These are phyloP conservation scores for Pseudoneurospora amorphoporcata DNA, from an alignment of 495 filamentous ascomycete genomes.

Conservation along the genomic window DNA sequence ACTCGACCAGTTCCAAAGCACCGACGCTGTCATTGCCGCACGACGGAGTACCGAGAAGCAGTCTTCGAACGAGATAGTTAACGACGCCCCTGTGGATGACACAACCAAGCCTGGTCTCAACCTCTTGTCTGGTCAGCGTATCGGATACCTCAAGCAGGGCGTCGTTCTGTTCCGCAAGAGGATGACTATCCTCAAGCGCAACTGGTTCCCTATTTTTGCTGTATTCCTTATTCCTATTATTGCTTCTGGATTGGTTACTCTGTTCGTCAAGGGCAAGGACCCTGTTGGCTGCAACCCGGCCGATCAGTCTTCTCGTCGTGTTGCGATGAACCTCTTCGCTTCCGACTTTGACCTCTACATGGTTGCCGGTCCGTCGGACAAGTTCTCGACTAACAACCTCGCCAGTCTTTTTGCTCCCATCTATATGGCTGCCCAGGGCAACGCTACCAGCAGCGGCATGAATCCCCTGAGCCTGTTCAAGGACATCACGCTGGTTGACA, in stretches of 20 bases:
- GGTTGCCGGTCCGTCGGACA: slow-evolving; percentile 50
- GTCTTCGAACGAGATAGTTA: slow-evolving; percentile 14
- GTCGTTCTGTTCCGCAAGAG: slow-evolving; percentile 69
- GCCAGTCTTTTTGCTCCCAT: slow-evolving; percentile 35
- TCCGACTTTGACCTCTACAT: slow-evolving; percentile 31
- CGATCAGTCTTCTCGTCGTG: slow-evolving; percentile 18
- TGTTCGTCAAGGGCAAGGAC: slow-evolving; percentile 52
- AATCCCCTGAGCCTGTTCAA: slow-evolving; percentile 19
- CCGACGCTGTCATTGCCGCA: neutral
- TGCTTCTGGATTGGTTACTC: slow-evolving; percentile 62
- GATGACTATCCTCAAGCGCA: slow-evolving; percentile 61
- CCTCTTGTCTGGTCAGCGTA: slow-evolving; percentile 56
- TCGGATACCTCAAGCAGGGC: slow-evolving; percentile 54
- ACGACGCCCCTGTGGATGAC: slow-evolving; percentile 6
- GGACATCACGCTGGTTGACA: slow-evolving; percentile 50
- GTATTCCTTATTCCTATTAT: slow-evolving; percentile 66
- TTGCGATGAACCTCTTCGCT: slow-evolving; percentile 24
- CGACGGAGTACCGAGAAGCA: slow-evolving; percentile 12
- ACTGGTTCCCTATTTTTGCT: slow-evolving; percentile 61
- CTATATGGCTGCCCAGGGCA: slow-evolving; percentile 11
- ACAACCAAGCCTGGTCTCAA: slow-evolving; percentile 33
- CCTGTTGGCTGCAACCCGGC: slow-evolving; percentile 48
- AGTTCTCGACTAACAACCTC: slow-evolving; percentile 32
- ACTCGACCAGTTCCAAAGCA: slow-evolving; percentile 3
- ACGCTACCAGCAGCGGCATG: slow-evolving; percentile 1